Conservation (phyloP, 129 eudicot species). For the carrot (Daucus carota) region DH1_v3.0 NC_030383.2:14475501-14476000, state of each 20-base stretch:
- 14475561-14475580: no score
- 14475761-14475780: constrained; percentile 59
- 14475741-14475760: constrained; percentile 77
- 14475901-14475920: no score
- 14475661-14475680: constrained; percentile 45
- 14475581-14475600: no score
- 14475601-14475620: no score
- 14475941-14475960: no score
- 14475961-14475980: no score
- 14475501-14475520: constrained; percentile 46
- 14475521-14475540: constrained; percentile 54
- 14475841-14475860: no score
- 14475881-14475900: no score
- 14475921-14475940: no score
- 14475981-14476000: no score
- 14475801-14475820: constrained; percentile 69
- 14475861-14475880: no score
- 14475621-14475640: constrained; percentile 28
- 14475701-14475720: constrained; percentile 58
- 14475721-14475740: constrained; percentile 57
- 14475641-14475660: constrained; percentile 50
- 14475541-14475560: constrained; percentile 45
- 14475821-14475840: constrained; percentile 32
- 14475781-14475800: constrained; percentile 51
- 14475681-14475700: constrained; percentile 34